Percentiles rank a stretch among this genome's conserved stretches.
Evolutionary conservation across 1,284 basidiomycete genomes (phyloP).

Genomic region (Singerocomus inundabilis): DNA sequence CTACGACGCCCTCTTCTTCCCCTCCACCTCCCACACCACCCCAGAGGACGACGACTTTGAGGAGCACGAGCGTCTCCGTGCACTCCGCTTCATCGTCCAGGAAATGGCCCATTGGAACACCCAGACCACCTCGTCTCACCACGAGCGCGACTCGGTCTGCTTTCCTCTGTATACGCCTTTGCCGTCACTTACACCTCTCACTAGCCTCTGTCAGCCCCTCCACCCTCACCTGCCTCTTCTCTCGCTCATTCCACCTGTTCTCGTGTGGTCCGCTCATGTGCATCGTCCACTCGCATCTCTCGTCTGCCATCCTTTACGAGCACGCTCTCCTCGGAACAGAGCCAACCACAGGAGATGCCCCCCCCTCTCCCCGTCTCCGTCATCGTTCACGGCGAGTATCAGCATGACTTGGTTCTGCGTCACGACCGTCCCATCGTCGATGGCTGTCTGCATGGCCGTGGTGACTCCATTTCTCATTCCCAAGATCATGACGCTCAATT

Average conservation of each 20-base stretch:
- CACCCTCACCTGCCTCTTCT: slow-evolving; percentile 32
- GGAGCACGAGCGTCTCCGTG: slow-evolving; percentile 30
- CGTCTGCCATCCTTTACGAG: slow-evolving; percentile 35
- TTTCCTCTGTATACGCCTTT: too few species aligned
- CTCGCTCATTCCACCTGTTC: slow-evolving; percentile 29
- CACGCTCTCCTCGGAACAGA: slow-evolving; percentile 35
- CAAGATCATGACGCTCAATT: slow-evolving; percentile 22
- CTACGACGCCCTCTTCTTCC: slow-evolving; percentile 34
- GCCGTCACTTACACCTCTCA: slow-evolving; percentile 4
- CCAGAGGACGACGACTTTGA: slow-evolving; percentile 21
- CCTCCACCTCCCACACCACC: background rate
- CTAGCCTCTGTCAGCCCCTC: slow-evolving; percentile 28
- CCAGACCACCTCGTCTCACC: background rate
- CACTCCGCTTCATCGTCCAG: slow-evolving; percentile 34
- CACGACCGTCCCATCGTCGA: slow-evolving; percentile 12
- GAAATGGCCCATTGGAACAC: slow-evolving; percentile 32
- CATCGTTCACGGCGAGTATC: slow-evolving; percentile 30
- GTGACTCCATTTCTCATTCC: slow-evolving; percentile 11
- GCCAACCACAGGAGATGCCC: slow-evolving; percentile 27
- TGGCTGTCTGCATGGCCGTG: slow-evolving; percentile 5
- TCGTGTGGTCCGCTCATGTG: slow-evolving; percentile 32
- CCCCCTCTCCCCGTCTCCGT: slow-evolving; percentile 33
- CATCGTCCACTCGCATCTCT: slow-evolving; percentile 32
- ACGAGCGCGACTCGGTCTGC: slow-evolving; percentile 25
- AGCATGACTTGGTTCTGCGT: slow-evolving; percentile 28